These are phyloP conservation scores for Vigna hirtella DNA, from an alignment of 306 rosid species.

Conservation along the genomic window DNA sequence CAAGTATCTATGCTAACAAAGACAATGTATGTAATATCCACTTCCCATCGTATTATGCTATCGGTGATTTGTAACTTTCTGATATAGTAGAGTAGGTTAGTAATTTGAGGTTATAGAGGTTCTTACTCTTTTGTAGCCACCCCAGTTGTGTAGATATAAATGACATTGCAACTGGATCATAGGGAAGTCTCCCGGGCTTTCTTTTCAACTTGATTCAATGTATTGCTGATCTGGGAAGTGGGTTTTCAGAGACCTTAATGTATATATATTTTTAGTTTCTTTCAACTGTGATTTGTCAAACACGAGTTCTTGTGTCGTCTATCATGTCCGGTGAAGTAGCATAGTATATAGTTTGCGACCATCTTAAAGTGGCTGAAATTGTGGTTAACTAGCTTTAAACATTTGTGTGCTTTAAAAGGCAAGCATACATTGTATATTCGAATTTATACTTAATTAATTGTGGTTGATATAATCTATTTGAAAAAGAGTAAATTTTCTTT, in stretches of 20 bases:
- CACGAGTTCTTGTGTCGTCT: no score
- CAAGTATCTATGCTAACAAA: constrained; percentile 69
- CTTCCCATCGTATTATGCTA: constrained; percentile 67
- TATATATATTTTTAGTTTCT: constrained; percentile 54
- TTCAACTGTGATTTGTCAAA: background rate
- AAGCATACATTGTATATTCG: no score
- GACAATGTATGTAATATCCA: constrained; percentile 57
- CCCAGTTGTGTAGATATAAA: constrained; percentile 67
- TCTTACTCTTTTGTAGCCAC: constrained; percentile 63
- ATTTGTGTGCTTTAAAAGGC: no score
- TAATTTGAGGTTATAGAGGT: constrained; percentile 60
- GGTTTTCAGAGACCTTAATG: constrained; percentile 56
- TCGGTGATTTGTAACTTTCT: constrained; percentile 53
- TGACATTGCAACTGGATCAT: constrained; percentile 57
- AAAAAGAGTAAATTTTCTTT: no score
- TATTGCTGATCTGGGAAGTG: constrained; percentile 71
- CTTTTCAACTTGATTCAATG: constrained; percentile 57
- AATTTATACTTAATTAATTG: no score
- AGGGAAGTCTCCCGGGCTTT: constrained; percentile 58
- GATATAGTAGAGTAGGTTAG: constrained; percentile 50
- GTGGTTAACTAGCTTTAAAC: no score
- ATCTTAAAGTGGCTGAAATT: background rate
- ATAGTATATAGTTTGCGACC: background rate
- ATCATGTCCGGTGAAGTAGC: background rate
- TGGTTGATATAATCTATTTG: no score